Conservation (phyloP, 1,284 basidiomycete genomes). For the Leccinum pachyderme region DNA sequence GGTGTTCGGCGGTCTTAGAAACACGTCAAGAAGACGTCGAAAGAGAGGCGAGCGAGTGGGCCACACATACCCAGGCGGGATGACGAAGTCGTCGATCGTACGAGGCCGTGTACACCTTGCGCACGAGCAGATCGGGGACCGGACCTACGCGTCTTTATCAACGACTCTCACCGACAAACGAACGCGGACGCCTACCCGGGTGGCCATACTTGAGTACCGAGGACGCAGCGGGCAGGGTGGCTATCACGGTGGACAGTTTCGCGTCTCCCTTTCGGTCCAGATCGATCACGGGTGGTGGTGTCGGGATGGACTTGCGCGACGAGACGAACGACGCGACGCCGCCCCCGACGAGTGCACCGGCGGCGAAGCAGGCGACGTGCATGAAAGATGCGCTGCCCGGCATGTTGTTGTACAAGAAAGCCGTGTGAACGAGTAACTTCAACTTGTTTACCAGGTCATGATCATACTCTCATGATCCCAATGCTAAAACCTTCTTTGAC, state of each 20-base stretch:
- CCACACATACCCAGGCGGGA: slow-evolving; percentile 79
- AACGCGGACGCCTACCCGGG: slow-evolving; percentile 47
- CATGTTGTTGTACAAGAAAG: slow-evolving; percentile 25
- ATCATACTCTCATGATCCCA: too few relatives aligned
- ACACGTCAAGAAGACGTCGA: not conserved
- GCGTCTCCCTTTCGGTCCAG: slow-evolving; percentile 38
- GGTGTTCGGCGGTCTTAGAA: slow-evolving; percentile 84
- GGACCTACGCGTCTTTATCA: slow-evolving; percentile 57
- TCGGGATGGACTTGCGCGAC: slow-evolving; percentile 24
- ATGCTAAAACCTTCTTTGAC: too few relatives aligned
- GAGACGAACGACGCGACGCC: slow-evolving; percentile 54
- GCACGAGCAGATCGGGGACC: slow-evolving; percentile 74
- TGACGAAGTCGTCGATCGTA: slow-evolving; percentile 92
- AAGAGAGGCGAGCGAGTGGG: not conserved
- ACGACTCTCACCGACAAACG: not conserved
- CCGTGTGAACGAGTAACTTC: not conserved
- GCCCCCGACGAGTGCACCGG: slow-evolving; percentile 69
- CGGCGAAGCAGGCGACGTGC: slow-evolving; percentile 69
- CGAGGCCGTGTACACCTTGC: slow-evolving; percentile 82
- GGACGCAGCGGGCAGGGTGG: slow-evolving; percentile 12
- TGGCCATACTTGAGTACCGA: slow-evolving; percentile 69
- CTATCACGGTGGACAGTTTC: slow-evolving; percentile 19
- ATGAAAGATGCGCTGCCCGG: slow-evolving; percentile 43
- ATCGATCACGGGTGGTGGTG: slow-evolving; percentile 36
- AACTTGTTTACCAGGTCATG: too few relatives aligned